phyloP scores from a whole-genome alignment of 2,329 filamentous ascomycete species.

The Gnomoniopsis smithogilvyi region DNA sequence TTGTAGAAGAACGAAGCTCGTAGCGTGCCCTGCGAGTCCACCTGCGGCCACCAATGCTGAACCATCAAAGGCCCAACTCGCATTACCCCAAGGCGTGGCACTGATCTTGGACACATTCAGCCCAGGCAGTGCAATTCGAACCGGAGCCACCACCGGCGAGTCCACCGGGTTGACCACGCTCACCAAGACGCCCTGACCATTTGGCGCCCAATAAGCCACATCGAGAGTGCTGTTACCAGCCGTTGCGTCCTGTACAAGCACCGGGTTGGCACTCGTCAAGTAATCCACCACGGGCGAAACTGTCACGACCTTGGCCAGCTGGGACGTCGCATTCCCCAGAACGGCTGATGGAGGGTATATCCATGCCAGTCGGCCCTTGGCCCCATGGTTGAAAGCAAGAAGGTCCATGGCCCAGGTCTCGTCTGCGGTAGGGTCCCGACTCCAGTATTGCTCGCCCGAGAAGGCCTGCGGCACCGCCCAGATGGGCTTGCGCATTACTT shows the following conservation, averaged over 20 bases:
- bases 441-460: slow-evolving; percentile 45
- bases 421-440: slow-evolving; percentile 38
- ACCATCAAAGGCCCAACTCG: slow-evolving; percentile 24
- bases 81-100: slow-evolving; percentile 24
- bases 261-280: slow-evolving; percentile 30
- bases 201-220: slow-evolving; percentile 32
- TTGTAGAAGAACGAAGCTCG: slow-evolving; percentile 15
- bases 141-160: slow-evolving; percentile 15
- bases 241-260: slow-evolving; percentile 20
- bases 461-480: slow-evolving; percentile 45
- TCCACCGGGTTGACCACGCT: slow-evolving; percentile 34
- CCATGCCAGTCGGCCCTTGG: slow-evolving; percentile 41
- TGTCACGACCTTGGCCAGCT: slow-evolving; percentile 36
- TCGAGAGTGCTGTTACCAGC: slow-evolving; percentile 26
- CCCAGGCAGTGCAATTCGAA: slow-evolving; percentile 20
- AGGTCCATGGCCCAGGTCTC: slow-evolving; percentile 44
- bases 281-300: slow-evolving; percentile 35
- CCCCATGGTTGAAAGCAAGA: slow-evolving; percentile 44
- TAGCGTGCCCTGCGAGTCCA: slow-evolving; percentile 9
- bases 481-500: slow-evolving; percentile 43
- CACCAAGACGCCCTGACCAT: slow-evolving; percentile 28
- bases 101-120: slow-evolving; percentile 19
- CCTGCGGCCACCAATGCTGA: not conserved
- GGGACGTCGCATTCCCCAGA: slow-evolving; percentile 36
- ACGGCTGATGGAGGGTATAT: slow-evolving; percentile 38